phyloP scores from a whole-genome alignment of 345 rosid species.

The Lenwebbia sp. region DNA sequence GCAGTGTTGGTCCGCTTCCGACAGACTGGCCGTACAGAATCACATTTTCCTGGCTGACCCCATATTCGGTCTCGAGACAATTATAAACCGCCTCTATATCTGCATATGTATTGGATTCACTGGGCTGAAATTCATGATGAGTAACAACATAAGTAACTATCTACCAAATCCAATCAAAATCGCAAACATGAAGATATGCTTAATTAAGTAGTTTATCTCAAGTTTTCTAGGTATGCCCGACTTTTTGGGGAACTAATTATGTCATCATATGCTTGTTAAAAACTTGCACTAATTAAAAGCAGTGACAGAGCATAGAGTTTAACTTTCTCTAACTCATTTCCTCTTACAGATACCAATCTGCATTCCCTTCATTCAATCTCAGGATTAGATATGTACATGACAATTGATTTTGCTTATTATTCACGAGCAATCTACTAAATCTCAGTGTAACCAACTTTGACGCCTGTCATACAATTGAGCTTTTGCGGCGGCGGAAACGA shows the following conservation, averaged over 20 bases:
- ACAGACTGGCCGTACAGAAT: constrained; percentile 96
- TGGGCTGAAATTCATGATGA: constrained; percentile 47
- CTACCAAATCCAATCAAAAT: neutral
- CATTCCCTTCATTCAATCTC: neutral
- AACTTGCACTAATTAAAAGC: neutral
- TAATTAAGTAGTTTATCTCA: neutral
- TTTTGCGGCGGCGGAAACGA: neutral
- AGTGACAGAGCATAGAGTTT: neutral
- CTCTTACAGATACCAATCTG: neutral
- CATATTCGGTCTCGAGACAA: constrained; percentile 87
- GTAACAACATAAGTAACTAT: neutral
- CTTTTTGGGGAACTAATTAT: neutral
- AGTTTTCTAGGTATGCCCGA: neutral
- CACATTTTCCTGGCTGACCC: constrained; percentile 83
- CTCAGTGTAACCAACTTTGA: neutral
- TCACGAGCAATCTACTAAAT: neutral
- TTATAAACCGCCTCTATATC: constrained; percentile 96
- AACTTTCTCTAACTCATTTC: neutral
- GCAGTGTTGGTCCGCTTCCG: constrained; percentile 95
- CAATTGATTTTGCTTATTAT: neutral
- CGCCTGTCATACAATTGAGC: neutral
- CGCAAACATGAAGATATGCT: neutral
- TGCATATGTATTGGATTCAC: constrained; percentile 87
- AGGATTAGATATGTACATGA: neutral
- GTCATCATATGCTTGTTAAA: neutral